Base-by-base conservation (phyloP, 495 filamentous ascomycete species). In the Echria macrotheca region DNA sequence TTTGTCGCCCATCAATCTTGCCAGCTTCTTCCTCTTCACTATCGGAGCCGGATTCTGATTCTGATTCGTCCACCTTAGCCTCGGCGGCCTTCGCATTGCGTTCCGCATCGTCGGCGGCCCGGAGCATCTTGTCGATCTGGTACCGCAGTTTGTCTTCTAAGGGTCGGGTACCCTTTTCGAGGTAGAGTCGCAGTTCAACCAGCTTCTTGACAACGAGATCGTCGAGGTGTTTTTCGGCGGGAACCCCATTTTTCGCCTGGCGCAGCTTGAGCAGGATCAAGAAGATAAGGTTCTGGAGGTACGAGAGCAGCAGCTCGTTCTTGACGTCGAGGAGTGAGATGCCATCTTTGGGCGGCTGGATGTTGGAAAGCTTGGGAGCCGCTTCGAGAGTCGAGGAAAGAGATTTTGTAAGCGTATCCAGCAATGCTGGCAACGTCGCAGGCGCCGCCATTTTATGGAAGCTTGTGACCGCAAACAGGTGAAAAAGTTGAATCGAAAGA, bases 291-390 rank as follows among this genome's bases (percentile, higher is more conserved):
- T 96, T 91, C 57, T 97, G 94, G 0, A 97, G 73, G 70, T 98
- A 98, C 1, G 94, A 89, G 35, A 98, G 85, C 11, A 98, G 80
- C 14, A 97, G 78, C 53, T 98, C 94, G 72, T 88, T 95, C 66
- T 98, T 98, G 44, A 85, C 79, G 61, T 96, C 89, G 59, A 98
- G 82, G 4, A 98, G 83, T 2, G 93, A 96, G 41, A 98, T 91
- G 53, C 91, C 91, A 53, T 95, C 82, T 55, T 82, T 75, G 7
- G 87, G 83, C 5, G 86, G 78, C 10, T 72, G 65, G 35, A 83
- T 59, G 38, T 82, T 65, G 3, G 69, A 44, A 9, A 78, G 52
- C 37, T 80, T 79, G 7, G 84, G 82, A 2, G 89, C 65, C 1
- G 82, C 80, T 35, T 83, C 74, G 11, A 70, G 63, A 1, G 84